Evolutionary conservation across 805 yeast genomes (phyloP).

Genomic region (Debaryomyces maramus): DNA sequence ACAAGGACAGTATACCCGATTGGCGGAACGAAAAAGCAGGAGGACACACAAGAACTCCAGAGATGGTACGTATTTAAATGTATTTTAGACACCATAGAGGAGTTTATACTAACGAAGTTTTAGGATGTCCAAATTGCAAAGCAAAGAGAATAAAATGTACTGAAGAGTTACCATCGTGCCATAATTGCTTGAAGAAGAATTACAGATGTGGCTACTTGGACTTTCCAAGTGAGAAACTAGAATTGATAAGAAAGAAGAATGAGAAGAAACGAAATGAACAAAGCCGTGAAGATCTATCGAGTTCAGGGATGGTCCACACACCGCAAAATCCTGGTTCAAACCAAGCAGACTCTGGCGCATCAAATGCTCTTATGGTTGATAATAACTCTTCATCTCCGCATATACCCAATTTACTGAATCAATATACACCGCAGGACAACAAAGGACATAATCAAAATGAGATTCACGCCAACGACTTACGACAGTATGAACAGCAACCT

Average conservation of each 20-base stretch:
- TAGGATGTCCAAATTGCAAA: constrained; percentile 45
- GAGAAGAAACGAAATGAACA: constrained; percentile 15
- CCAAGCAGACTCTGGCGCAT: too few species aligned
- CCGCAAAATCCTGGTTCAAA: too few species aligned
- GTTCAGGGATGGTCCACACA: too few species aligned
- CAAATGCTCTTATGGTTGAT: too few species aligned
- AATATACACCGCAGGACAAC: too few species aligned
- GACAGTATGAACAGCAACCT: too few species aligned
- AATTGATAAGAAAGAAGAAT: constrained; percentile 34
- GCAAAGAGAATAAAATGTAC: constrained; percentile 43
- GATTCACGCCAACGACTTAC: too few species aligned
- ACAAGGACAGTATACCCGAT: neutral
- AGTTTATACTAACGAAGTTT: constrained; percentile 8
- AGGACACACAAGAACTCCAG: constrained; percentile 39
- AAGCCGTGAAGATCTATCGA: too few species aligned
- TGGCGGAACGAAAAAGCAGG: constrained; percentile 28
- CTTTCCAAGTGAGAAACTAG: constrained; percentile 38
- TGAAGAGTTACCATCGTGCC: constrained; percentile 43
- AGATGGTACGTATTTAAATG: constrained; percentile 28
- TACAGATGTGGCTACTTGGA: constrained; percentile 44
- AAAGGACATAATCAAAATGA: too few species aligned
- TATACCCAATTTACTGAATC: too few species aligned
- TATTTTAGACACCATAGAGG: neutral
- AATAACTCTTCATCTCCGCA: too few species aligned
- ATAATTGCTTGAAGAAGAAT: constrained; percentile 37